Conservation (phyloP, 2,329 filamentous ascomycete species). For the Bipolaris zeicola region DNA sequence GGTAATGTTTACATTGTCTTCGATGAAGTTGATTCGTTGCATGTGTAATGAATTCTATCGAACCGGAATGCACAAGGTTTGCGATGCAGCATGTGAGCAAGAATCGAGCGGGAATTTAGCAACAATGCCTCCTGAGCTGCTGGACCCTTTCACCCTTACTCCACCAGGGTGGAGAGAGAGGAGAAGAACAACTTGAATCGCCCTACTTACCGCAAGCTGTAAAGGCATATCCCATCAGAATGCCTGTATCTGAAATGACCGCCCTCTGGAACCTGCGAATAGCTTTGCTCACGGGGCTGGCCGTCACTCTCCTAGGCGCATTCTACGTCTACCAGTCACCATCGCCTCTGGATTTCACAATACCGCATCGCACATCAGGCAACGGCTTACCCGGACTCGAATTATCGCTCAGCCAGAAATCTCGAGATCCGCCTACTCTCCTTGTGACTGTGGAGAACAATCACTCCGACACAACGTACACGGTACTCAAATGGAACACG, state of each 20-base stretch:
- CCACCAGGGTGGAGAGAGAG: background rate
- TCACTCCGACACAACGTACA: slow-evolving; percentile 40
- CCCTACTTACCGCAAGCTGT: background rate
- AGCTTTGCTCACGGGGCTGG: slow-evolving; percentile 32
- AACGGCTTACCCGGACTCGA: slow-evolving; percentile 35
- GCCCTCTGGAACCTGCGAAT: slow-evolving; percentile 36
- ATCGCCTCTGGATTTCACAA: slow-evolving; percentile 26
- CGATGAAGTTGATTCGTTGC: slow-evolving; percentile 5
- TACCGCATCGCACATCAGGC: slow-evolving; percentile 22
- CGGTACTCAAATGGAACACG: slow-evolving; percentile 49
- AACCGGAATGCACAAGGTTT: background rate
- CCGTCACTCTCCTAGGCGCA: slow-evolving; percentile 34
- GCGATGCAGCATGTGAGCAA: background rate
- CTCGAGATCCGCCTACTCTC: slow-evolving; percentile 38
- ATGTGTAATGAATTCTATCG: background rate
- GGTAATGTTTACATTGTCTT: background rate
- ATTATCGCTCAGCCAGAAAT: slow-evolving; percentile 38
- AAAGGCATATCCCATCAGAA: background rate
- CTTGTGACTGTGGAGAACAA: slow-evolving; percentile 47
- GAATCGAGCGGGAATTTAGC: background rate
- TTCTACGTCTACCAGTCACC: slow-evolving; percentile 38
- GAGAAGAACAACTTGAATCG: background rate
- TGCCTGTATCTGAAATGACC: slow-evolving; percentile 15
- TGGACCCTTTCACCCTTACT: background rate
- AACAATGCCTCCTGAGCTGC: background rate